These are phyloP conservation scores for Phaeodactylum tricornutum DNA, from an alignment of 108 stramenopile genomes.

Conservation along the genomic window DNA sequence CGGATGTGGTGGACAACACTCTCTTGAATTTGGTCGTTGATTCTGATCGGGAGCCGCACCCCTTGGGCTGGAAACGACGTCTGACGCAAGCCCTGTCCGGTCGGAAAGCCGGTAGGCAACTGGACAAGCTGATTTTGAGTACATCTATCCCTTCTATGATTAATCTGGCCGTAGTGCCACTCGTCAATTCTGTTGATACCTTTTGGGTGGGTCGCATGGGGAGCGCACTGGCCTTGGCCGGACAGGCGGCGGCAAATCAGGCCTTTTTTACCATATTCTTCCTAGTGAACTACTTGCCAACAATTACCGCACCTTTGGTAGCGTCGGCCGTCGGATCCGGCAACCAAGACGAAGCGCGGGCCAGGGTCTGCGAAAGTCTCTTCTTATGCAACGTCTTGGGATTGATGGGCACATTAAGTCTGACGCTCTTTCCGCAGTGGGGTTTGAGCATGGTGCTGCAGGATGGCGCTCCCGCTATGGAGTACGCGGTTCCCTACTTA, in stretches of 20 bases:
- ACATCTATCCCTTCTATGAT: slow-evolving; percentile 59
- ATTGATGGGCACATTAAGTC: slow-evolving; percentile 29
- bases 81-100: too few species aligned
- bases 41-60: too few species aligned
- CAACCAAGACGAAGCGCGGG: slow-evolving; percentile 42
- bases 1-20: too few species aligned
- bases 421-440: slow-evolving; percentile 35
- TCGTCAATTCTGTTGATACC: slow-evolving; percentile 75
- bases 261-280: slow-evolving; percentile 70
- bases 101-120: too few species aligned
- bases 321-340: slow-evolving; percentile 44
- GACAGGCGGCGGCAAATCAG: slow-evolving; percentile 77
- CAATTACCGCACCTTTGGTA: slow-evolving; percentile 71
- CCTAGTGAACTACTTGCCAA: slow-evolving; percentile 63
- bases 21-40: too few species aligned
- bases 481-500: slow-evolving; percentile 65
- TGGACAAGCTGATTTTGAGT: slow-evolving; percentile 39
- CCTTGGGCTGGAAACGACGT: too few species aligned
- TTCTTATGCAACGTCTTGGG: slow-evolving; percentile 61
- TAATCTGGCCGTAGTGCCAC: slow-evolving; percentile 60
- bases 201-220: slow-evolving; percentile 75
- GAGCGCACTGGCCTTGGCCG: slow-evolving; percentile 59
- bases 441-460: slow-evolving; percentile 38
- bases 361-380: slow-evolving; percentile 56
- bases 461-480: slow-evolving; percentile 31